A percentile compares a stretch with the other conserved stretches of the same genome.
Conservation (phyloP, 768 basidiomycete genomes). For the Pleurotus tuber-regium region DNA sequence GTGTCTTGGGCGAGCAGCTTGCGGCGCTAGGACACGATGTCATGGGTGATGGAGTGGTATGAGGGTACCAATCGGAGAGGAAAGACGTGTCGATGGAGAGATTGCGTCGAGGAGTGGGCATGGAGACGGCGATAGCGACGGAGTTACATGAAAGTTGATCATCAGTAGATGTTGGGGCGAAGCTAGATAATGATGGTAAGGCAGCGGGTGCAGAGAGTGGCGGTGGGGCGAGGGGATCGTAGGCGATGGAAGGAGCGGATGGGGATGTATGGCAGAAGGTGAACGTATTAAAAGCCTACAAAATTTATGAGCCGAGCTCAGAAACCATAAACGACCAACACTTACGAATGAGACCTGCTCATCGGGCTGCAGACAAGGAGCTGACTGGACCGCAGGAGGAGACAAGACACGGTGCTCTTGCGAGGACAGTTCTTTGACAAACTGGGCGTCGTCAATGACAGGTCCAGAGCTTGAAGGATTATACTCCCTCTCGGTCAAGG, state of each 20-base stretch:
- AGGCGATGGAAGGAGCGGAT: background rate
- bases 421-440: constrained; percentile 30
- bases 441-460: constrained; percentile 30
- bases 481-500: constrained; percentile 67
- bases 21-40: too few relatives aligned
- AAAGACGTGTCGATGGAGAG: constrained; percentile 8
- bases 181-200: background rate
- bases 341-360: too few relatives aligned
- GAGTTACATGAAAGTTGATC: background rate
- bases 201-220: background rate
- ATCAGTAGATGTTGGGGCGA: too few relatives aligned
- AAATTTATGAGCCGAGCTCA: background rate
- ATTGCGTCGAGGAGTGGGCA: background rate
- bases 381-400: background rate
- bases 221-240: background rate
- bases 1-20: too few relatives aligned
- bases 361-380: background rate
- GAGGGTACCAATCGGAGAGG: background rate
- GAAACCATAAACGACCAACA: background rate
- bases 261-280: background rate
- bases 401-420: background rate
- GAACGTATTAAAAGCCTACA: background rate
- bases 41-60: too few relatives aligned
- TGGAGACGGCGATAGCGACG: too few relatives aligned
- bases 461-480: constrained; percentile 62